Percentiles rank a stretch among this genome's conserved stretches.
These are phyloP conservation scores for Triticum turgidum DNA, from an alignment of 176 grass and related monocot species.

Conservation along the genomic window DNA sequence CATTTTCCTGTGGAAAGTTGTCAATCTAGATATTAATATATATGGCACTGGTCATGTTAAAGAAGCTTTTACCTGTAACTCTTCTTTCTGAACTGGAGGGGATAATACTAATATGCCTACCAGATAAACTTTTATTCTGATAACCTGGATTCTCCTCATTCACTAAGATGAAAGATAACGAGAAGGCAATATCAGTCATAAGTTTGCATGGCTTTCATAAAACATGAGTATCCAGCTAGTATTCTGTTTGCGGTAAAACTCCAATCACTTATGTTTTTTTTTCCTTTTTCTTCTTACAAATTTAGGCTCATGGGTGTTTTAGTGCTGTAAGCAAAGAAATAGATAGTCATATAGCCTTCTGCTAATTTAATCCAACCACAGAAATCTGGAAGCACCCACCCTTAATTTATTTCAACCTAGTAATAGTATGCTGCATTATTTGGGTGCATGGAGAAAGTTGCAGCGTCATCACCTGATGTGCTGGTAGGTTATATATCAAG, in stretches of 20 bases:
- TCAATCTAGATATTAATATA: slow-evolving; percentile 13
- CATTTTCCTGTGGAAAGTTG: slow-evolving; percentile 4
- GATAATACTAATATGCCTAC: not conserved
- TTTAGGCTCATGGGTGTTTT: slow-evolving; percentile 7
- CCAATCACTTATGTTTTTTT: slow-evolving; percentile 1
- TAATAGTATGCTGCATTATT: not conserved
- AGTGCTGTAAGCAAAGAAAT: not conserved
- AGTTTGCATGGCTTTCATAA: not conserved
- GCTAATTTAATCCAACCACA: not conserved
- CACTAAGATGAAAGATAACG: not conserved
- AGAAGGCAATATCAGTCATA: not conserved
- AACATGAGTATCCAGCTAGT: slow-evolving; percentile 12
- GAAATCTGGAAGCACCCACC: not conserved
- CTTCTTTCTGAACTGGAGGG: not conserved
- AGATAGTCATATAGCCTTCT: slow-evolving; percentile 7
- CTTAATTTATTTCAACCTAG: slow-evolving; percentile 17
- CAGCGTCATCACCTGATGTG: slow-evolving; percentile 2
- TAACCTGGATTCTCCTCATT: not conserved
- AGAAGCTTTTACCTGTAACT: not conserved
- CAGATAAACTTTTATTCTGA: not conserved
- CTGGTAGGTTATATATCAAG: slow-evolving; percentile 2
- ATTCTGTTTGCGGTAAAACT: not conserved
- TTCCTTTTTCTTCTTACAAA: not conserved
- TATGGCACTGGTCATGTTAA: not conserved
- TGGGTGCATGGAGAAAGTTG: not conserved